Percentiles rank a stretch among this genome's conserved stretches.
Evolutionary conservation across 2,329 filamentous ascomycete species (phyloP).

Genomic region (Diplodia scrobiculata): DNA sequence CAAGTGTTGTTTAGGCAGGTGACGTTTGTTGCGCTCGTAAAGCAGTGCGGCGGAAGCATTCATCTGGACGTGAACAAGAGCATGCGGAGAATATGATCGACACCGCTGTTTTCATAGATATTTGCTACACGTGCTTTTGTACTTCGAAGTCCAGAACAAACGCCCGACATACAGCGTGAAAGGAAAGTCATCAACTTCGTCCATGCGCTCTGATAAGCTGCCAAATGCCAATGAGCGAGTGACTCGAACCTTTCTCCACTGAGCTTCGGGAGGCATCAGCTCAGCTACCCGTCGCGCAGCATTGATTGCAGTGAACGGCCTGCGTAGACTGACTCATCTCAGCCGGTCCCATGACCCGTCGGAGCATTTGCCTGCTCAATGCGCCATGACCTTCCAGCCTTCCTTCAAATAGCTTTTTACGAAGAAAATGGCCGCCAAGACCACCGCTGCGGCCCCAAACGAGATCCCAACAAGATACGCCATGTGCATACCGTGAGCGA

Average conservation of each 20-base stretch:
- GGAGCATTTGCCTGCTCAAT: background rate
- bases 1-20: too few relatives aligned
- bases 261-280: background rate
- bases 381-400: constrained; percentile 24
- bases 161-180: background rate
- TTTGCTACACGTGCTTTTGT: background rate
- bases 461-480: constrained; percentile 15
- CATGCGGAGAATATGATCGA: too few relatives aligned
- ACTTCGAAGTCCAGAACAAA: background rate
- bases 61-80: too few relatives aligned
- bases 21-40: background rate
- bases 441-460: constrained; percentile 5
- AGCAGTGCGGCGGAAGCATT: too few relatives aligned
- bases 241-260: background rate
- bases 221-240: background rate
- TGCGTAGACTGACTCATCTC: too few relatives aligned
- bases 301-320: background rate
- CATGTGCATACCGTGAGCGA: background rate
- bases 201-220: background rate
- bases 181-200: background rate
- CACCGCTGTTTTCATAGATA: background rate
- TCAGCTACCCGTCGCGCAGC: background rate
- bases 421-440: constrained; percentile 19
- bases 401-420: constrained; percentile 8
- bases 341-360: background rate